Conservation (phyloP, 352 stramenopile species). For the Globisporangium megalacanthum region DNA sequence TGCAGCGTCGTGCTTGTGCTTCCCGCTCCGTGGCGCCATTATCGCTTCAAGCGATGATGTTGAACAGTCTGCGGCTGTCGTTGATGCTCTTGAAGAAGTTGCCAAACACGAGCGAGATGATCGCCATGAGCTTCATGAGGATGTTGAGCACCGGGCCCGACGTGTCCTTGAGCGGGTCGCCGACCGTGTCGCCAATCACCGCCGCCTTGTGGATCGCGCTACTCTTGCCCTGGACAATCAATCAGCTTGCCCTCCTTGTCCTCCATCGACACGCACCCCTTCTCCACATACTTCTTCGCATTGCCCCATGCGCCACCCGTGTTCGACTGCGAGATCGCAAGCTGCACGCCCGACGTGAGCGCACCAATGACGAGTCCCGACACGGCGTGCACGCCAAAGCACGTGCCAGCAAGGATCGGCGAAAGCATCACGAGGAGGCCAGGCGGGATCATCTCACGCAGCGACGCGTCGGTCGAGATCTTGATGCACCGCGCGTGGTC, state of each 20-base stretch:
- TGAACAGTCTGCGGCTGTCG: conserved; percentile 91
- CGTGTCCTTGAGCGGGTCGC: conserved; percentile 99
- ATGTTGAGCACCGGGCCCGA: conserved; percentile 99
- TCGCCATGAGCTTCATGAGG: conserved; percentile 99
- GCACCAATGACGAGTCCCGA: conserved; percentile 96
- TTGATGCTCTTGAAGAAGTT: conserved; percentile 99
- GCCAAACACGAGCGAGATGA: conserved; percentile 98
- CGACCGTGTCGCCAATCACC: conserved; percentile 98
- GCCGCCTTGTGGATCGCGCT: conserved; percentile 98
- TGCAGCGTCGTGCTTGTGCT: conserved; percentile 31
- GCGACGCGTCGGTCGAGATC: conserved; percentile 98
- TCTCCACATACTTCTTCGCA: conserved; percentile 99
- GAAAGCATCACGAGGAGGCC: conserved; percentile 98
- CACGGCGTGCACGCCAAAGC: conserved; percentile 97
- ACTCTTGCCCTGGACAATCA: conserved; percentile 92
- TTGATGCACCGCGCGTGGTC: conserved; percentile 95
- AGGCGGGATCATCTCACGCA: conserved; percentile 99
- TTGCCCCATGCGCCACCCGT: conserved; percentile 99
- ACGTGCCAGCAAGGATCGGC: conserved; percentile 96
- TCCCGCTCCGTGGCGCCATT: conserved; percentile 40
- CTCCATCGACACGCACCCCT: conserved; percentile 88
- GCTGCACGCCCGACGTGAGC: conserved; percentile 95
- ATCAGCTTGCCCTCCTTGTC: conserved; percentile 90
- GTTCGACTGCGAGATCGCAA: conserved; percentile 99
- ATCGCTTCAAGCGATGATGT: conserved; percentile 45